Conservation (phyloP, 345 rosid genomes). For the Passiflora organensis region DNA sequence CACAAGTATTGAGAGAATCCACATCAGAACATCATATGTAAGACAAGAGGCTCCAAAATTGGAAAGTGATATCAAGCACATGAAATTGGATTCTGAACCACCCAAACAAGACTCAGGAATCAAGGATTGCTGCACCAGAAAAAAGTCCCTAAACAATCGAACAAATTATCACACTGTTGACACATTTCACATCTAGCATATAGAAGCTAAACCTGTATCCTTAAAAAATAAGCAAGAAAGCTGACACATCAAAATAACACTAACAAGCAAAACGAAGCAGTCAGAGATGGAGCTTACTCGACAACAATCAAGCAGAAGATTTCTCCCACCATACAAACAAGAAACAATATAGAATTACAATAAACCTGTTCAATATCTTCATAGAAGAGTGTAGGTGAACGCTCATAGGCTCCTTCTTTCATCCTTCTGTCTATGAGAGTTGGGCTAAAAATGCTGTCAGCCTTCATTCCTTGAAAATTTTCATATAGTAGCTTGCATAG, state of each 20-base stretch:
- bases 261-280: slow-evolving; percentile 6
- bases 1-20: not conserved
- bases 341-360: slow-evolving; percentile 5
- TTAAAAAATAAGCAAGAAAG: not conserved
- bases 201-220: not conserved
- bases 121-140: too few species aligned
- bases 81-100: too few species aligned
- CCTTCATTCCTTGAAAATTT: slow-evolving; percentile 62
- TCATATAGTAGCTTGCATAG: slow-evolving; percentile 65
- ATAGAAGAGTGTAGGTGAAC: slow-evolving; percentile 51
- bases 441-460: slow-evolving; percentile 46
- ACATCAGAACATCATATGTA: not conserved
- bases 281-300: not conserved
- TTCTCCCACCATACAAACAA: not conserved
- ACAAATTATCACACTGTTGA: too few species aligned
- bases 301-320: not conserved
- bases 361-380: slow-evolving; percentile 65
- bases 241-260: not conserved
- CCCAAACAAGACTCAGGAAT: too few species aligned
- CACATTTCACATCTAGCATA: not conserved
- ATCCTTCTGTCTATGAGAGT: slow-evolving; percentile 54
- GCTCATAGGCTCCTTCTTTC: slow-evolving; percentile 76
- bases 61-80: too few species aligned
- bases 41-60: too few species aligned
- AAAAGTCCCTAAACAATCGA: too few species aligned